phyloP scores from a whole-genome alignment of 306 rosid genomes.

The Casuarina cunninghamiana region DNA sequence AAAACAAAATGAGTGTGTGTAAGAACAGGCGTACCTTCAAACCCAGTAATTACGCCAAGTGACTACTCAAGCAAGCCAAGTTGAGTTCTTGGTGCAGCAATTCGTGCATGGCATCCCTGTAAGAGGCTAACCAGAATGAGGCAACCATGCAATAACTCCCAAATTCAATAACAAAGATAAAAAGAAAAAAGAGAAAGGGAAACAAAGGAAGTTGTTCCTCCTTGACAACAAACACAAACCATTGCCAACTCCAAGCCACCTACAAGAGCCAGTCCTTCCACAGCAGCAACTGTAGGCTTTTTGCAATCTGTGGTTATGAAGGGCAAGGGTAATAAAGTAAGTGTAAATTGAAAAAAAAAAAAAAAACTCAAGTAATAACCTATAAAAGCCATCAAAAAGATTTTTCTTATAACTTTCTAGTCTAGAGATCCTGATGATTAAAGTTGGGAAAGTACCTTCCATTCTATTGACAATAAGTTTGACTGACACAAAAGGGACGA shows the following conservation, averaged over 20 bases:
- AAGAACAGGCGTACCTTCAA: conserved; percentile 68
- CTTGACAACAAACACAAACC: not conserved
- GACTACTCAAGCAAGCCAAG: conserved; percentile 94
- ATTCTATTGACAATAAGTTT: too few species aligned
- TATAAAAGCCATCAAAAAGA: not conserved
- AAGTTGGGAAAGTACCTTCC: not conserved
- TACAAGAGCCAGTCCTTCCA: conserved; percentile 94
- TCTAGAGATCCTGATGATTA: not conserved
- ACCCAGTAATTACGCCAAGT: conserved; percentile 91
- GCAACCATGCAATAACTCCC: not conserved
- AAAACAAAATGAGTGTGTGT: conserved; percentile 8
- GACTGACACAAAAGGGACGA: conserved; percentile 81
- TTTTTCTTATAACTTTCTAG: conserved; percentile 1
- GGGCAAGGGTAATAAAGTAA: not conserved
- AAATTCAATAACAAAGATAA: not conserved
- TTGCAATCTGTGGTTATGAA: conserved; percentile 60
- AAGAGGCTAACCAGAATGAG: conserved; percentile 16
- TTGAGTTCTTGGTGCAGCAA: conserved; percentile 80
- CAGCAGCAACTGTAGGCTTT: conserved; percentile 92
- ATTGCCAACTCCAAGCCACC: conserved; percentile 10
- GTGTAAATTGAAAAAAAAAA: not conserved
- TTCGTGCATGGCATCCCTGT: conserved; percentile 93
- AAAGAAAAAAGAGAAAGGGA: not conserved
- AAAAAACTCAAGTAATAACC: not conserved
- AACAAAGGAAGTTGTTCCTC: not conserved